phyloP scores from a whole-genome alignment of 2,329 filamentous ascomycete species.

The Trichoderma arundinaceum region DNA sequence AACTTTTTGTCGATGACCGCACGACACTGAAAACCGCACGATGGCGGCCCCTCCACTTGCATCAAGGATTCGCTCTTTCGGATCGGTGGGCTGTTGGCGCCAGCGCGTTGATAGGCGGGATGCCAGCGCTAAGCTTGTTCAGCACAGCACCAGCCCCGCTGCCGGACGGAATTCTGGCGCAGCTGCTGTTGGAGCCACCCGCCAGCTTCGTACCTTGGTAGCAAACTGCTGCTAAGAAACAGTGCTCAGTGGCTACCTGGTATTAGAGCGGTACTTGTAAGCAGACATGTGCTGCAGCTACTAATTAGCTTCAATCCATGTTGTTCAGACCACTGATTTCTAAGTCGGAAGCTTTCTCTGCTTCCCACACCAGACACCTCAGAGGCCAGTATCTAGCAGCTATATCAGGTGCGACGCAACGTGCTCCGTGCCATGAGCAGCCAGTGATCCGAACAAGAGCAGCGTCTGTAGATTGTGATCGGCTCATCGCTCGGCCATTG shows the following conservation, averaged over 20 bases:
- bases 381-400: not conserved
- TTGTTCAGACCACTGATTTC: slow-evolving; percentile 11
- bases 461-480: not conserved
- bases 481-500: not conserved
- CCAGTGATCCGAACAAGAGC: not conserved
- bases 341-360: not conserved
- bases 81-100: not conserved
- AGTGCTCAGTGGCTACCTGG: not conserved
- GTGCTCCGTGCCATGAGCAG: not conserved
- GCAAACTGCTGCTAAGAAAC: slow-evolving; percentile 1
- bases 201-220: not conserved
- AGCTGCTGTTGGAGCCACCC: not conserved
- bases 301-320: not conserved
- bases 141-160: not conserved
- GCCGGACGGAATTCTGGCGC: not conserved
- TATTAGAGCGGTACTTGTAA: too few relatives aligned
- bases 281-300: too few relatives aligned
- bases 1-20: slow-evolving; percentile 25
- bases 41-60: slow-evolving; percentile 25
- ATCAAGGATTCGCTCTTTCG: slow-evolving; percentile 7
- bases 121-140: not conserved
- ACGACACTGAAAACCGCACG: slow-evolving; percentile 24
- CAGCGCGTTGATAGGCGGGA: slow-evolving; percentile 20
- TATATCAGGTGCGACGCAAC: not conserved
- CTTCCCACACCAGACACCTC: not conserved